Evolutionary conservation across 2,329 filamentous ascomycete genomes (phyloP).

Genomic region (Chalara sp.): DNA sequence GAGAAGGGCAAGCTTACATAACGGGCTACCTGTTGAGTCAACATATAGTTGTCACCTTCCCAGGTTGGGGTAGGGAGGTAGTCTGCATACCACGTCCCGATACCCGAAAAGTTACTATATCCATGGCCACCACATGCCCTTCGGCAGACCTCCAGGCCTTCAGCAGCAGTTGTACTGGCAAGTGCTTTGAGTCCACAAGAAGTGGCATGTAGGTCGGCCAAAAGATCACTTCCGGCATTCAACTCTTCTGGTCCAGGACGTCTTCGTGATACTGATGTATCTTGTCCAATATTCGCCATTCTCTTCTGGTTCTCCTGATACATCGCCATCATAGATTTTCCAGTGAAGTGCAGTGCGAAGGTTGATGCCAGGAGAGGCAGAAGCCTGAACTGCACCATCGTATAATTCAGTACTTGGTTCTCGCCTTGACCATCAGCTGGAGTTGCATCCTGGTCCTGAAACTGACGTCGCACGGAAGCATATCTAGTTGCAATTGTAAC

Average conservation of each 20-base stretch:
- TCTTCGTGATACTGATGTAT: slow-evolving; percentile 36
- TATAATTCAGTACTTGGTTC: slow-evolving; percentile 73
- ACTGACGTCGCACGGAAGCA: slow-evolving; percentile 67
- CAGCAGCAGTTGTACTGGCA: slow-evolving; percentile 63
- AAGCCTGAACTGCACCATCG: slow-evolving; percentile 70
- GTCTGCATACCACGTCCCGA: slow-evolving; percentile 67
- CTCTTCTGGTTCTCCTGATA: slow-evolving; percentile 67
- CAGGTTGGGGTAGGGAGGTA: slow-evolving; percentile 57
- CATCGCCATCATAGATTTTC: slow-evolving; percentile 66
- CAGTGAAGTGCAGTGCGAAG: slow-evolving; percentile 75
- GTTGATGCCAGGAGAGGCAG: slow-evolving; percentile 66
- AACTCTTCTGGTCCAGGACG: slow-evolving; percentile 63
- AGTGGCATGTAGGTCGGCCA: slow-evolving; percentile 70
- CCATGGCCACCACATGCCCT: slow-evolving; percentile 73
- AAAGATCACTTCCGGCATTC: slow-evolving; percentile 55
- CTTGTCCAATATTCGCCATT: slow-evolving; percentile 43
- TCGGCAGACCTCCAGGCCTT: slow-evolving; percentile 68
- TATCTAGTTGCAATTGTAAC: slow-evolving; percentile 75
- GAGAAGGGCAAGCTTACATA: slow-evolving; percentile 41
- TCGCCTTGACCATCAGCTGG: slow-evolving; percentile 50
- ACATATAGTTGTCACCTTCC: slow-evolving; percentile 75
- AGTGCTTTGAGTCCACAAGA: slow-evolving; percentile 72
- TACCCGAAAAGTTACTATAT: slow-evolving; percentile 69
- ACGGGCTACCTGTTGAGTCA: slow-evolving; percentile 71
- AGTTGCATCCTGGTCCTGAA: slow-evolving; percentile 63